Base-by-base conservation (phyloP, 2,329 filamentous ascomycete genomes). In the Hypoxylon sp. region DNA sequence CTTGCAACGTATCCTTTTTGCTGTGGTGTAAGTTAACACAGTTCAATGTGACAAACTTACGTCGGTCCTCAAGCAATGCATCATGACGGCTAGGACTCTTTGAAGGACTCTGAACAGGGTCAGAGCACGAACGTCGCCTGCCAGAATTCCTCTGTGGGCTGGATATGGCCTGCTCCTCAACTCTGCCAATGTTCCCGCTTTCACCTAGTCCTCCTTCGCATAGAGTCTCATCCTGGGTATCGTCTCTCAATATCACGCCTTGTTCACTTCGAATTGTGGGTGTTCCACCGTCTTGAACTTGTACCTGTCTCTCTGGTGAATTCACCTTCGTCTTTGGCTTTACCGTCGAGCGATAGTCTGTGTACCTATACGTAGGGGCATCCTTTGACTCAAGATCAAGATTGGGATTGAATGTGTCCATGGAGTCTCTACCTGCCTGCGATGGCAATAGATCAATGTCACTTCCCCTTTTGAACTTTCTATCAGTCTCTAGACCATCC, bases 361-460 rank as follows among this genome's bases (percentile, higher is more conserved):
- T 66, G 50, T 73, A 75, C 17, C 69, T 71, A 59, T 75, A 77
- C 2, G 70, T 48, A 7, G 70, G 66, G 25, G 63, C 58, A 11
- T 75, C 73, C 51, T 65, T 73, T 13, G 71, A 72, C 46, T 75
- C 76, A 11, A 76, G 46, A 43, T 78, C 76, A 11, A 75, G 73
- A 32, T 61, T 77, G 6, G 73, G 74, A 48, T 75, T 74, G 61
- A 78, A 76, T 5, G 74, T 76, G 32, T 77, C 77, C 55, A 75
- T 74, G 6, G 76, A 77, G 6, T 73, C 72, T 58, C 77, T 73
- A 6, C 73, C 68, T 21, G 70, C 62, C 48, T 79, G 77, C 4
- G 77, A 78, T 34, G 76, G 76, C 17, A 79, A 52, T 6, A 77
- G 64, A 63, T 79, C 76, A 59, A 79, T 77, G 34, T 78, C 75